Evolutionary conservation across 306 rosid genomes (phyloP).

Genomic region (Biancaea sappan): DNA sequence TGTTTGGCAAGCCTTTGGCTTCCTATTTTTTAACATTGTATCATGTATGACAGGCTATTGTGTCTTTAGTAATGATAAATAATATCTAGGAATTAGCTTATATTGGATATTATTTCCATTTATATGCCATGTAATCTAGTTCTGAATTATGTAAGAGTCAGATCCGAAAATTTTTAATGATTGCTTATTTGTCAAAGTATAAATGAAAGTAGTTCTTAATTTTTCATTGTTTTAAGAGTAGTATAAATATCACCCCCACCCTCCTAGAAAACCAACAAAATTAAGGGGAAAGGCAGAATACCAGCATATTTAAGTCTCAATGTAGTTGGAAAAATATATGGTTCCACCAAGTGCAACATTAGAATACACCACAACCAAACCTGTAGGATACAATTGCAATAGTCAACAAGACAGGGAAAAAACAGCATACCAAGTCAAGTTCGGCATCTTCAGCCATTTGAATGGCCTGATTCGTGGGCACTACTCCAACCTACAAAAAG

Average conservation of each 20-base stretch:
- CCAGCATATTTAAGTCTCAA: background rate
- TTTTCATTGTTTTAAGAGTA: too few species aligned
- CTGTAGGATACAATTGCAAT: background rate
- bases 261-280: background rate
- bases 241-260: too few species aligned
- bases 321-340: background rate
- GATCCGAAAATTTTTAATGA: too few species aligned
- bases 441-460: constrained; percentile 75
- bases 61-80: background rate
- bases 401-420: background rate
- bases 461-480: constrained; percentile 71
- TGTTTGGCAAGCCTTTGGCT: background rate
- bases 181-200: too few species aligned
- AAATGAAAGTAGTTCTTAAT: too few species aligned
- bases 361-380: background rate
- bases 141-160: too few species aligned
- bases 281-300: background rate
- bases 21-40: background rate
- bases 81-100: background rate
- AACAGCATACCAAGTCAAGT: constrained; percentile 72
- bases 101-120: too few species aligned
- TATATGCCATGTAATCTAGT: too few species aligned
- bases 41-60: constrained; percentile 1
- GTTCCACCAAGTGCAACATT: background rate
- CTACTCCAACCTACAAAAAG: constrained; percentile 71